Conservation (phyloP, 305 asterid species). For the Fraxinus albicans region DNA sequence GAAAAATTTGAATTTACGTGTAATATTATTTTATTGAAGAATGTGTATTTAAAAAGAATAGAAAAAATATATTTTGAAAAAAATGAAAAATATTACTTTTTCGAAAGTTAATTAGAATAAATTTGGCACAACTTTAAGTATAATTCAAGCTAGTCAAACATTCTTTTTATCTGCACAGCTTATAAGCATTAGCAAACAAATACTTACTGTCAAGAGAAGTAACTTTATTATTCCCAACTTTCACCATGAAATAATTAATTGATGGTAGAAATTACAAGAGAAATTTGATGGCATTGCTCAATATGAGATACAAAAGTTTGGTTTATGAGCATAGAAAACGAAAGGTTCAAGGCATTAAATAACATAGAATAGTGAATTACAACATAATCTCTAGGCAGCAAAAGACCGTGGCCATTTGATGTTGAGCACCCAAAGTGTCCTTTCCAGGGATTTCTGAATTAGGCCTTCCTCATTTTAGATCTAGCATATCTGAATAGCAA, state of each 20-base stretch:
- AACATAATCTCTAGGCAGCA: background rate
- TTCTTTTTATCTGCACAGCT: too few relatives aligned
- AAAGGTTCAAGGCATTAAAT: background rate
- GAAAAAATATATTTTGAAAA: too few relatives aligned
- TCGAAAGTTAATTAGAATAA: too few relatives aligned
- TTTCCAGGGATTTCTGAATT: conserved; percentile 1
- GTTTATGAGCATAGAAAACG: background rate
- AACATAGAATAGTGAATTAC: background rate
- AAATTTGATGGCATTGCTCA: background rate
- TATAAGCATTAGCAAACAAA: background rate
- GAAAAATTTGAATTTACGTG: too few relatives aligned
- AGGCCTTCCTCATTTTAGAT: conserved; percentile 55
- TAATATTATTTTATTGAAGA: too few relatives aligned
- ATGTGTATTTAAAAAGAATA: too few relatives aligned
- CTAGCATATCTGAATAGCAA: conserved; percentile 48
- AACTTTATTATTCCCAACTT: background rate
- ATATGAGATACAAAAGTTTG: background rate
- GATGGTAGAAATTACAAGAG: background rate
- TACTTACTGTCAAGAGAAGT: background rate
- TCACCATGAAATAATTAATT: background rate
- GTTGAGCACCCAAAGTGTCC: background rate
- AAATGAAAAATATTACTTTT: too few relatives aligned
- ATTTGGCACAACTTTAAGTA: background rate
- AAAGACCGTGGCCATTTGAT: background rate
- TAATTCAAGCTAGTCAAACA: background rate